Evolutionary conservation across 2,329 filamentous ascomycete species (phyloP).

Genomic region (Stachybotrys chartarum): DNA sequence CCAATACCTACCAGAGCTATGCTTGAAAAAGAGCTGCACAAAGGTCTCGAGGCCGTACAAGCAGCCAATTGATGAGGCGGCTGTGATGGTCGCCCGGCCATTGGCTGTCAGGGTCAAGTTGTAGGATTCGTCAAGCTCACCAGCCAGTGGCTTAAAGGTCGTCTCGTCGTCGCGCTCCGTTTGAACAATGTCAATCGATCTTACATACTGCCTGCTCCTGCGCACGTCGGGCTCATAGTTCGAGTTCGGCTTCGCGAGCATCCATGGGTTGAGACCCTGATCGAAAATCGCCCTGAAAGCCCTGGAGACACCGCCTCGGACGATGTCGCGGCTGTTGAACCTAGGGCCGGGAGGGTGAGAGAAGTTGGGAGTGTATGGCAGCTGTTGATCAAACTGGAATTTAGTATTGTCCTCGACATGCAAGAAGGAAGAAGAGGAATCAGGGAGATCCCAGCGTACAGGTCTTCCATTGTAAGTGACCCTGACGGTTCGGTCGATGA

Average conservation of each 20-base stretch:
- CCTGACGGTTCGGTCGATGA: conserved; percentile 42
- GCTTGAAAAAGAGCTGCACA: conserved; percentile 70
- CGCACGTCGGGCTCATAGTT: conserved; percentile 54
- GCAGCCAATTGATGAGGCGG: conserved; percentile 60
- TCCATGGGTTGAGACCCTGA: conserved; percentile 70
- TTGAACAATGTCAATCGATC: conserved; percentile 55
- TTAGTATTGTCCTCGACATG: conserved; percentile 19
- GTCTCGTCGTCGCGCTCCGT: conserved; percentile 43
- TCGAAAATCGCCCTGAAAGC: conserved; percentile 58
- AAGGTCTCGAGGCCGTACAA: conserved; percentile 71
- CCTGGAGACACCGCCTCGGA: conserved; percentile 50
- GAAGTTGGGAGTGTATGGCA: conserved; percentile 40
- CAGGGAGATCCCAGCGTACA: conserved; percentile 41
- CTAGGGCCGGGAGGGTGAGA: conserved; percentile 26
- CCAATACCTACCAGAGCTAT: conserved; percentile 47
- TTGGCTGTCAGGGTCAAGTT: conserved; percentile 50
- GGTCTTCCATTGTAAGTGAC: conserved; percentile 52
- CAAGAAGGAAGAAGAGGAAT: conserved; percentile 12
- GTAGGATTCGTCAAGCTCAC: conserved; percentile 70
- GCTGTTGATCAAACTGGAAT: conserved; percentile 30
- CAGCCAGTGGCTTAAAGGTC: conserved; percentile 53
- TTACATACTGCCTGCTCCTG: conserved; percentile 41
- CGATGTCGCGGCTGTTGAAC: conserved; percentile 44
- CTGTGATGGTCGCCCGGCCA: conserved; percentile 56
- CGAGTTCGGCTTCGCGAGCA: conserved; percentile 58